Base-by-base conservation (phyloP, 2,329 filamentous ascomycete genomes). In the Hypoxylon sp. region DNA sequence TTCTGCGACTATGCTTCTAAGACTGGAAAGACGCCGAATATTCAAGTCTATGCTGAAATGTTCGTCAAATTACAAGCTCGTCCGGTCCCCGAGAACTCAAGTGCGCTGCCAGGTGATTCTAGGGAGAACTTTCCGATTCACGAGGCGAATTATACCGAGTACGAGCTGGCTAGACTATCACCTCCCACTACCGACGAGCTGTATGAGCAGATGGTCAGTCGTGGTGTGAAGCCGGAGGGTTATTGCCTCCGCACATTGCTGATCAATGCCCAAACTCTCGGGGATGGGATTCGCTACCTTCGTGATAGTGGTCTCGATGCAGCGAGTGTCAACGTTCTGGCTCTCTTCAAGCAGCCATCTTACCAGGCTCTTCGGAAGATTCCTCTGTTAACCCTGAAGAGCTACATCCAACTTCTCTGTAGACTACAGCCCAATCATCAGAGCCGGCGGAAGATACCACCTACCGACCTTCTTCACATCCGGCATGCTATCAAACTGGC, bases 131-230 rank as follows among this genome's bases (percentile, higher is more conserved):
- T 81, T 10, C 78, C 83, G 0, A 79, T 85, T 17, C 75, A 86
- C 17, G 79, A 84, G 52, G 75, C 77, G 72, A 90, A 80, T 71
- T 81, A 80, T 67, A 89, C 79, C 56, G 81, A 87, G n/a, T 84
- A 87, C 51, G 88, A 90, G 55, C 84, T 84, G 63, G 81, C 85
- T 33, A 79, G 84, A n/a, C 75, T 86, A 38, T 76, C 79, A 11
- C 84, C 88, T 1, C 89, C 89, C 2, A 80, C 77, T 1, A 73
- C 86, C 9, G 73, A 79, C 3, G 77, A 83, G 47, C 76, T 93
- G 3, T 89, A 88, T 56, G 68, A 78, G 9, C 76, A 79, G 37
- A 89, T 92, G 84, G 69, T 75, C 10, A 69, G 68, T 1, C 75
- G 77, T 1, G 78, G 80, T 1, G 68, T 88, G 17, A 73, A 69